A percentile compares a stretch with the other conserved stretches of the same genome.
These are phyloP conservation scores for Postia placenta DNA, from an alignment of 768 basidiomycete species.

Conservation along the genomic window DNA sequence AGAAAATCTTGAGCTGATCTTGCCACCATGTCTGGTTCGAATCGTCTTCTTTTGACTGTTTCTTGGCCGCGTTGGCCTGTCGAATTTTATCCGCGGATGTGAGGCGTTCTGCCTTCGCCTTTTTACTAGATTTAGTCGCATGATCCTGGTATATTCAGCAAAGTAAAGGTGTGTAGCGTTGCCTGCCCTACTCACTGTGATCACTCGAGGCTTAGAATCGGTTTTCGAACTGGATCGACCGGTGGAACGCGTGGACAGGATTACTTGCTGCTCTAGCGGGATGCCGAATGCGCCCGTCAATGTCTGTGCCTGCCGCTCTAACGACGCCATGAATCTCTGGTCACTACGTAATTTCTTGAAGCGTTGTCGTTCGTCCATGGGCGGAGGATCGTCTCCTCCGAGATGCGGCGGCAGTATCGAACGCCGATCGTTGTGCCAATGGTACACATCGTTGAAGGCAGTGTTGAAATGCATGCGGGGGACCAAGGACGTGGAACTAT, in stretches of 20 bases:
- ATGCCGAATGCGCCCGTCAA: conserved; percentile 58
- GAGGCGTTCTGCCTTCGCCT: conserved; percentile 25
- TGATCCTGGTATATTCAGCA: no score
- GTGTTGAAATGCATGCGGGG: conserved; percentile 34
- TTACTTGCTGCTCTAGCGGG: conserved; percentile 44
- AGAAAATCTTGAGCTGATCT: conserved; percentile 37
- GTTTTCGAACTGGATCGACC: neutral
- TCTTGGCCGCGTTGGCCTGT: conserved; percentile 40
- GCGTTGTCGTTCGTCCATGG: conserved; percentile 30
- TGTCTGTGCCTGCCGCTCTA: conserved; percentile 57
- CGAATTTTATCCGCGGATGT: conserved; percentile 38
- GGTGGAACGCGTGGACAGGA: conserved; percentile 32
- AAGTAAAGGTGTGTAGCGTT: no score
- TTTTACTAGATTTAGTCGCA: conserved; percentile 7
- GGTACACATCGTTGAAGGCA: conserved; percentile 43
- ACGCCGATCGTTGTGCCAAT: conserved; percentile 52
- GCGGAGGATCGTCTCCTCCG: conserved; percentile 37
- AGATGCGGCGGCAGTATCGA: conserved; percentile 48
- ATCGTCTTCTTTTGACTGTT: conserved; percentile 33
- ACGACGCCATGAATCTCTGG: conserved; percentile 52
- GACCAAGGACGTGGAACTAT: conserved; percentile 2
- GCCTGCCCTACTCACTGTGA: no score
- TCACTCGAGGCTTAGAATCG: no score
- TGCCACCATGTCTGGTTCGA: conserved; percentile 48
- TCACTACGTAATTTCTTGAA: conserved; percentile 32